Evolutionary conservation across 148 eudicot species (phyloP).

Genomic region (Fagopyrum esculentum): DNA sequence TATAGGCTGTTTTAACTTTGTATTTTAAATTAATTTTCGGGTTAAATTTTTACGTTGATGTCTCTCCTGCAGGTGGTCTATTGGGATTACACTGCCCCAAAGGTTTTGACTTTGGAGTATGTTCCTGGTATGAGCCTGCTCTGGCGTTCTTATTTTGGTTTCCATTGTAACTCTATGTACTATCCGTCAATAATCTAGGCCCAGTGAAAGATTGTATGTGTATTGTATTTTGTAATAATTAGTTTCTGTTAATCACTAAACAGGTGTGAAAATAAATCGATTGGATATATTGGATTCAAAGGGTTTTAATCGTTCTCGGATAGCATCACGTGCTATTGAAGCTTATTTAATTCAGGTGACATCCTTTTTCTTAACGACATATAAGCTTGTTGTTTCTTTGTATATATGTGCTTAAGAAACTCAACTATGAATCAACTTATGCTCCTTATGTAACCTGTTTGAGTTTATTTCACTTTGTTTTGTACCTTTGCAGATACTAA

Average conservation of each 20-base stretch:
- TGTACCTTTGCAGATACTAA: constrained; percentile 57
- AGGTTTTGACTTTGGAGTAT: constrained; percentile 92
- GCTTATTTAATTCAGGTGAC: constrained; percentile 89
- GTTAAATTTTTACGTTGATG: neutral
- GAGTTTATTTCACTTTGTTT: neutral
- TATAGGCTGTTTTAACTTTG: constrained; percentile 1
- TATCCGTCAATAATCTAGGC: neutral
- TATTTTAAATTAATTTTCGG: constrained; percentile 8
- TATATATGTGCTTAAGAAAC: neutral
- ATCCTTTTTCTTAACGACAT: neutral
- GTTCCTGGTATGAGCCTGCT: constrained; percentile 66
- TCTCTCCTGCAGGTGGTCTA: constrained; percentile 42
- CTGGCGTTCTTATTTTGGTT: constrained; percentile 6
- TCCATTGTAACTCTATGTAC: neutral
- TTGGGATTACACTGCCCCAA: constrained; percentile 88
- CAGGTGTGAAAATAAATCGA: constrained; percentile 80
- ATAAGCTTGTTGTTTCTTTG: neutral
- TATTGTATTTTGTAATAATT: constrained; percentile 6
- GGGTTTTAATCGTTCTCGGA: constrained; percentile 65
- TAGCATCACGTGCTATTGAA: constrained; percentile 87
- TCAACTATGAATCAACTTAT: neutral
- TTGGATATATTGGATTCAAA: constrained; percentile 62
- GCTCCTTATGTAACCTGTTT: neutral
- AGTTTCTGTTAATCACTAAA: constrained; percentile 12
- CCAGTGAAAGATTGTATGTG: neutral